A percentile compares a stretch with the other conserved stretches of the same genome.
Evolutionary conservation across 2,329 filamentous ascomycete species (phyloP).

Genomic region (Phialocephala subalpina): DNA sequence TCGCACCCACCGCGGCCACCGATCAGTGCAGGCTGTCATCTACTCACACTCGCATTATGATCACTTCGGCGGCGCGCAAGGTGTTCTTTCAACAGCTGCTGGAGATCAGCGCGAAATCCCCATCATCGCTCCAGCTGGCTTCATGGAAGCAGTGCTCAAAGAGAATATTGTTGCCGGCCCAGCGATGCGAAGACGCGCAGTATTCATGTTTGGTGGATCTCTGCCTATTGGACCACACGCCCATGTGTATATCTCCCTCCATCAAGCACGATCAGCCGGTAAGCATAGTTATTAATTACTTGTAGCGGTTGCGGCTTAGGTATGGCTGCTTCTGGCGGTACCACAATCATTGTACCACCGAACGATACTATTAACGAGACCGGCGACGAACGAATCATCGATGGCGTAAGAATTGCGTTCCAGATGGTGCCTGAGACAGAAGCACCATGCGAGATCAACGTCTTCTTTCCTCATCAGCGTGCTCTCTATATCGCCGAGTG

Average conservation of each 20-base stretch:
- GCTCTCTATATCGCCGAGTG: conserved; percentile 50
- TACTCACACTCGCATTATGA: conserved; percentile 52
- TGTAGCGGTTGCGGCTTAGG: too few relatives aligned
- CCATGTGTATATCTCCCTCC: too few relatives aligned
- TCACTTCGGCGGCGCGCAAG: conserved; percentile 46
- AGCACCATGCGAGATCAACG: conserved; percentile 52
- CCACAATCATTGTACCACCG: conserved; percentile 46
- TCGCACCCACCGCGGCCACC: conserved; percentile 13
- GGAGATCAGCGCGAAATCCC: background rate
- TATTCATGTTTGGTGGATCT: conserved; percentile 50
- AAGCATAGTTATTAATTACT: too few relatives aligned
- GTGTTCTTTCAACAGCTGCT: too few relatives aligned
- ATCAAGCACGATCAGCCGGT: too few relatives aligned
- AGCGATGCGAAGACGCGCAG: conserved; percentile 49
- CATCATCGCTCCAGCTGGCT: conserved; percentile 46
- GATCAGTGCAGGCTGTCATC: conserved; percentile 43
- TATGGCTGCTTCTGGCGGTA: conserved; percentile 13
- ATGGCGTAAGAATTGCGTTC: conserved; percentile 49
- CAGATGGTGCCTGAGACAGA: conserved; percentile 52
- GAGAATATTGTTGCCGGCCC: conserved; percentile 51
- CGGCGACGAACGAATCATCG: conserved; percentile 43
- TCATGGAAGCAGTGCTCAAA: conserved; percentile 48
- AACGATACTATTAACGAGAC: conserved; percentile 44
- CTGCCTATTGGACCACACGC: conserved; percentile 30
- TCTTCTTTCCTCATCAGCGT: conserved; percentile 48